These are phyloP conservation scores for Saccharomycopsis fibuligera DNA, from an alignment of 805 yeast genomes.

Conservation along the genomic window DNA sequence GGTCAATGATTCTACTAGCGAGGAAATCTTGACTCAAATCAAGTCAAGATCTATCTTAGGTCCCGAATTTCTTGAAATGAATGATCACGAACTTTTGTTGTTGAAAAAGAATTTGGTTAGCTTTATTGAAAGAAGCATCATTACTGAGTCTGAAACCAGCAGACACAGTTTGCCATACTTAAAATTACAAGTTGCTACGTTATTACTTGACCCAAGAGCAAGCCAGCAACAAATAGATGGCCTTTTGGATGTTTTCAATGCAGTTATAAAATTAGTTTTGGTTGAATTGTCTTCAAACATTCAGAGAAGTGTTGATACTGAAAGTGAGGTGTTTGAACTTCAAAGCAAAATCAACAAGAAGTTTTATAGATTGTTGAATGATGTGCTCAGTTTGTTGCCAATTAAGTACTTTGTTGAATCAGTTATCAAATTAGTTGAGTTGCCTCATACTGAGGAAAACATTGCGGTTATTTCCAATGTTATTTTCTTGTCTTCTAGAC, in stretches of 20 bases:
- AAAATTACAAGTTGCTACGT: conserved; percentile 47
- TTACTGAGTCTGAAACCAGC: conserved; percentile 32
- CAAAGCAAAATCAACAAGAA: conserved; percentile 30
- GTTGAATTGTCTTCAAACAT: conserved; percentile 12
- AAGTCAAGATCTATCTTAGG: conserved; percentile 57
- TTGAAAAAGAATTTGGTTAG: conserved; percentile 48
- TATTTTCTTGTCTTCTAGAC: conserved; percentile 54
- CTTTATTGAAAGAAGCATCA: conserved; percentile 46
- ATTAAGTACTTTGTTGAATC: conserved; percentile 64
- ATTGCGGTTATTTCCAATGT: conserved; percentile 46
- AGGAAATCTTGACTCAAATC: conserved; percentile 34
- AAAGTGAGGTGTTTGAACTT: conserved; percentile 3
- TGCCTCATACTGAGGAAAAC: conserved; percentile 24
- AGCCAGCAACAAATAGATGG: conserved; percentile 17
- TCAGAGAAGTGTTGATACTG: neutral
- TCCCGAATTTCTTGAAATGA: conserved; percentile 46
- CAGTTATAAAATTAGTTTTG: conserved; percentile 24
- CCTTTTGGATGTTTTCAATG: conserved; percentile 26
- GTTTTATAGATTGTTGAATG: conserved; percentile 52
- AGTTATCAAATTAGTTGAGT: conserved; percentile 36
- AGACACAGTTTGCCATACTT: conserved; percentile 38
- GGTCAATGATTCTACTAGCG: conserved; percentile 27
- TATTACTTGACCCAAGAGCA: conserved; percentile 37
- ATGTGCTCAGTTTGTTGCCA: conserved; percentile 66
- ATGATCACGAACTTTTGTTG: conserved; percentile 40